A percentile compares a stretch with the other conserved stretches of the same genome.
phyloP scores from a whole-genome alignment of 495 filamentous ascomycete genomes.

The Rhypophila decipiens region DNA sequence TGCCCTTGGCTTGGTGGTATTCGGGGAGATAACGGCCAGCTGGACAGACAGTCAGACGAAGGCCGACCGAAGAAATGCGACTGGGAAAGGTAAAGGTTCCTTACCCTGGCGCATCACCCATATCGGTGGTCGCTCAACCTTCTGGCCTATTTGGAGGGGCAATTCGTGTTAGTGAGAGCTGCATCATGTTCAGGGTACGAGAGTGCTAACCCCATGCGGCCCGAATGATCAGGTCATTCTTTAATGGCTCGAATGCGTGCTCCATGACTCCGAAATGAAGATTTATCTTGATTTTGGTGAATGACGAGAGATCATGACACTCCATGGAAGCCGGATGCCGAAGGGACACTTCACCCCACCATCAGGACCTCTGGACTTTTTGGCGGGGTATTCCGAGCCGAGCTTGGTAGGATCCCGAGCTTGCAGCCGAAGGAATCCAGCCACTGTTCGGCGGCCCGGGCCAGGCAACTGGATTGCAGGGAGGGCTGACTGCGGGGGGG shows the following conservation, averaged over 20 bases:
- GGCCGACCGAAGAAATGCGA: background rate
- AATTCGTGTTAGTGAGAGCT: slow-evolving; percentile 2
- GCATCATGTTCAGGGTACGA: background rate
- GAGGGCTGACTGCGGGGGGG: too few relatives aligned
- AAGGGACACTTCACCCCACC: background rate
- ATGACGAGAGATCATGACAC: too few relatives aligned
- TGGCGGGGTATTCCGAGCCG: slow-evolving; percentile 1
- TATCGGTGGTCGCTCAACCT: slow-evolving; percentile 84
- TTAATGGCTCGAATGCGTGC: slow-evolving; percentile 63
- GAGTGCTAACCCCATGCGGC: slow-evolving; percentile 73
- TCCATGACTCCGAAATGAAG: too few relatives aligned
- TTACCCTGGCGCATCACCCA: slow-evolving; percentile 99
- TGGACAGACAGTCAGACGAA: slow-evolving; percentile 29
- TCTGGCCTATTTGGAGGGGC: slow-evolving; percentile 57
- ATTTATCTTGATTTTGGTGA: too few relatives aligned
- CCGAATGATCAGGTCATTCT: slow-evolving; percentile 86
- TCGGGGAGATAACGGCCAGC: slow-evolving; percentile 96
- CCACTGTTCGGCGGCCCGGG: too few relatives aligned
- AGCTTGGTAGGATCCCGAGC: too few relatives aligned
- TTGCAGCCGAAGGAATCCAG: too few relatives aligned
- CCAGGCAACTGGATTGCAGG: too few relatives aligned
- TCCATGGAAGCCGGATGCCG: too few relatives aligned
- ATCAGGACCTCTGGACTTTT: background rate
- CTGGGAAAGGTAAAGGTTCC: slow-evolving; percentile 8
- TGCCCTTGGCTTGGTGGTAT: slow-evolving; percentile 89